Evolutionary conservation across 2,329 filamentous ascomycete genomes (phyloP).

Genomic region (Laburnicola sp.): DNA sequence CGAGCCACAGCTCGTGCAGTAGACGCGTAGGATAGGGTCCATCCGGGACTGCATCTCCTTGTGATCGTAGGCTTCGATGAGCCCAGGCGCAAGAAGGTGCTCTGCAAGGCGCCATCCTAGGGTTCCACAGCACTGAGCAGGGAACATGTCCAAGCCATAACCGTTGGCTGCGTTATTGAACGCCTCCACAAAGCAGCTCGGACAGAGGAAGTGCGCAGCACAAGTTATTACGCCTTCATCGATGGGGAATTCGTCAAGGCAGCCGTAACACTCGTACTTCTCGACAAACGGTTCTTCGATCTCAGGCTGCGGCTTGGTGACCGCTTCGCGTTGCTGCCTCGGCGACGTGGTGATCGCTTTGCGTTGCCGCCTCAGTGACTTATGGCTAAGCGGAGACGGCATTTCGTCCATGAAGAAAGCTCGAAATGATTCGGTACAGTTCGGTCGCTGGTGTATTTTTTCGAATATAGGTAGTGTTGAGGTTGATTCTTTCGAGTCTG

Average conservation of each 20-base stretch:
- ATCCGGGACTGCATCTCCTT: not conserved
- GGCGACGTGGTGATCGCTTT: not conserved
- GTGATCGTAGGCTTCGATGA: not conserved
- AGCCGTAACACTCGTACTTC: not conserved
- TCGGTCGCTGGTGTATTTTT: no score
- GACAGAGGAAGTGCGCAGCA: not conserved
- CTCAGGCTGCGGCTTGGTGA: not conserved
- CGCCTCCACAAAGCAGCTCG: not conserved
- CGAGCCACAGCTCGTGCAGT: constrained; percentile 3
- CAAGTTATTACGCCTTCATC: not conserved
- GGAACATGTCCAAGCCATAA: not conserved
- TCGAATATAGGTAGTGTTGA: no score
- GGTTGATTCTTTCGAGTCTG: no score
- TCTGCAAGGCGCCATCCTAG: not conserved
- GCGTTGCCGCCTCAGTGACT: no score
- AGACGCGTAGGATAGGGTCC: not conserved
- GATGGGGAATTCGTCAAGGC: not conserved
- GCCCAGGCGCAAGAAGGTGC: not conserved
- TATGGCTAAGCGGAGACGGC: no score
- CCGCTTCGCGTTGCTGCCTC: not conserved
- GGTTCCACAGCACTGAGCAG: not conserved
- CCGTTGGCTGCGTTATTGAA: not conserved
- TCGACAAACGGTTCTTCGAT: not conserved
- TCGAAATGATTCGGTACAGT: no score
- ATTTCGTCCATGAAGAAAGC: no score